Evolutionary conservation across 2,329 filamentous ascomycete genomes (phyloP), one percentile per base, ranked within the genome.

Genomic region (Uncinocarpus reesii): DNA sequence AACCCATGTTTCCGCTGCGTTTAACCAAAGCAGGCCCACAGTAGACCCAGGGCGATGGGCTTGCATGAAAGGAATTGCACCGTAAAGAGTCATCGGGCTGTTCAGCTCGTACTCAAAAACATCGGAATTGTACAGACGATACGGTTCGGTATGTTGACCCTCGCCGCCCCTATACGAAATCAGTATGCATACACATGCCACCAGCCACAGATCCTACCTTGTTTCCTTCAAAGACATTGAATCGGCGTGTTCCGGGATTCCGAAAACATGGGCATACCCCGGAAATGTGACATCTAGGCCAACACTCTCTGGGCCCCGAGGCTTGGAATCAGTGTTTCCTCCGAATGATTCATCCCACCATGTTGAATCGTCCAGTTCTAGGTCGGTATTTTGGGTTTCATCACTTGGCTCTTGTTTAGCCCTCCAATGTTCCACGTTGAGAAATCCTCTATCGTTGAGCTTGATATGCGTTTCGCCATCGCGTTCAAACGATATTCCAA

Each of bases 281-380:
- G 85, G 80, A 67, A 98, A 98, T 0, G 84, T 82, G 58, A 98
- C 90, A 62, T 98, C 92, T 50, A 98, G 69, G 11, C 79, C 88
- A 37, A 98, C 75, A 62, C 89, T 92, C 67, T 98, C 92, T 0
- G 92, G 92, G 1, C 92, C 92, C 60, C 81, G 81, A n/a, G 92
- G 90, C 68, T 98, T 98, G 4, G 83, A 79, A 65, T 98, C 92
- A 0, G 89, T 96, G 64, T 92, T 94, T 52, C 90, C 89, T 55
- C 90, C 90, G 65, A 98, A 98, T 0, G 77, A 79, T 71, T 98
- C 92, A 5, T 98, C 92, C 92, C 92, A 98, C 87, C 88, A 95
- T 2, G 89, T 95, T 67, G 82, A 84, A 62, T 95, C 85, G 55
- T 92, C 85, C 54, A 84, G 79, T 11, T 72, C 74, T 8, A 69